Base-by-base conservation (phyloP, 2,329 filamentous ascomycete species). In the Ceratocystis variospora region DNA sequence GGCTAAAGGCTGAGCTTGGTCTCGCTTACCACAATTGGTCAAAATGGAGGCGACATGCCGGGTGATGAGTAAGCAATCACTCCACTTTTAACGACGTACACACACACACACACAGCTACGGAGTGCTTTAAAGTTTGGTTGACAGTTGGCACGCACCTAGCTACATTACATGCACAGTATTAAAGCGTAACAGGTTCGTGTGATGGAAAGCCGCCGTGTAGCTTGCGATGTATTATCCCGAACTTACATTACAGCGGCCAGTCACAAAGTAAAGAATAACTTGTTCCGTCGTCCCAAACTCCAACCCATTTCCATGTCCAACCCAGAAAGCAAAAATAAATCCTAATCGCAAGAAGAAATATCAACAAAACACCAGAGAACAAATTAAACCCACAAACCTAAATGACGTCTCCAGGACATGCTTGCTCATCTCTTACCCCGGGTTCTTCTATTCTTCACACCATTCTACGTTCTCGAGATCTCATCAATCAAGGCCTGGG, bases 401-500 rank as follows among this genome's bases (percentile, higher is more conserved):
- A 61, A 8, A 33, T n/a, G 6, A 41, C 31, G 17, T 15, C 55
- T 28, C 3, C 12, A 6, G 12, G 15, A 41, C 45, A 28, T 17
- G 5, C n/a, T 10, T 50, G 5, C 55, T 44, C 45, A 19, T 28
- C 41, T n/a, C 33, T 17, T 55, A 19, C 7, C 19, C 25, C 22
- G 1, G 15, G 15, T 1, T 19, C 33, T 45, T 22, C 25, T 46
- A 31, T 44, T n/a, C 64, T 61, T 31, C 33, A 37, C 15, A 3
- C 73, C 48, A 76, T 79, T 71, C 3, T 41, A 4, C 10, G 37
- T 12, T 10, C 3, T 41, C 10, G 3, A 41, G 3, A 83, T 81
- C 69, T 79, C 77, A 74, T 87, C 74, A 73, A 78, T 75, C 68
- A 82, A 83, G 46, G 87, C 87, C 5, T 82, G 78, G 0, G 92